These are phyloP conservation scores for Rosa multiflora DNA, from an alignment of 306 rosid genomes.

Conservation along the genomic window DNA sequence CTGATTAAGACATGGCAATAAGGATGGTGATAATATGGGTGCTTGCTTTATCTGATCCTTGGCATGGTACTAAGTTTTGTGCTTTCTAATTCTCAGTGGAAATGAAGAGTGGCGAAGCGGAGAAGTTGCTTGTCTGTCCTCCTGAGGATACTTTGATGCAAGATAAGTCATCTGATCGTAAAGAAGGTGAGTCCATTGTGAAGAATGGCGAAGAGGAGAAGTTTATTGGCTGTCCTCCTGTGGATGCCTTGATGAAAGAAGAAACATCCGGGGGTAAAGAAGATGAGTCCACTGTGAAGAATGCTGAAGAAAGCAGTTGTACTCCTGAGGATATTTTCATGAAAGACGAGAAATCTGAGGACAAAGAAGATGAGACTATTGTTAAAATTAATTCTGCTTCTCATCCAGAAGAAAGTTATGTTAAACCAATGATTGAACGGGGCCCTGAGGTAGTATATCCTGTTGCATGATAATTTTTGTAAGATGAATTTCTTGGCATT, in stretches of 20 bases:
- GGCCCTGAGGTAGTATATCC: neutral
- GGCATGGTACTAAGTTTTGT: neutral
- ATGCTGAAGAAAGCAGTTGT: neutral
- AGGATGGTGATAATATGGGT: neutral
- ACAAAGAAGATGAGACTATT: neutral
- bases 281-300: neutral
- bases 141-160: neutral
- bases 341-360: neutral
- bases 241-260: neutral
- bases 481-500: conserved; percentile 1
- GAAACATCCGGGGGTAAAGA: neutral
- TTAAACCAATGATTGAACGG: neutral
- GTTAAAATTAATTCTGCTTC: neutral
- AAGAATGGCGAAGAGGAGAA: neutral
- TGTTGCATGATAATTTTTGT: neutral
- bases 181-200: neutral
- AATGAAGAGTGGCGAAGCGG: neutral
- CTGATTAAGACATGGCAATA: neutral
- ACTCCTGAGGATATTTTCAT: neutral
- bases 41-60: neutral
- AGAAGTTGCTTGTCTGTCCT: neutral
- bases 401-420: neutral
- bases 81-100: neutral
- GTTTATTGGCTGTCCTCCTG: neutral
- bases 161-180: neutral